These are phyloP conservation scores for Linnemannia elongata DNA, from an alignment of 192 early-diverging fungal species.

Conservation along the genomic window DNA sequence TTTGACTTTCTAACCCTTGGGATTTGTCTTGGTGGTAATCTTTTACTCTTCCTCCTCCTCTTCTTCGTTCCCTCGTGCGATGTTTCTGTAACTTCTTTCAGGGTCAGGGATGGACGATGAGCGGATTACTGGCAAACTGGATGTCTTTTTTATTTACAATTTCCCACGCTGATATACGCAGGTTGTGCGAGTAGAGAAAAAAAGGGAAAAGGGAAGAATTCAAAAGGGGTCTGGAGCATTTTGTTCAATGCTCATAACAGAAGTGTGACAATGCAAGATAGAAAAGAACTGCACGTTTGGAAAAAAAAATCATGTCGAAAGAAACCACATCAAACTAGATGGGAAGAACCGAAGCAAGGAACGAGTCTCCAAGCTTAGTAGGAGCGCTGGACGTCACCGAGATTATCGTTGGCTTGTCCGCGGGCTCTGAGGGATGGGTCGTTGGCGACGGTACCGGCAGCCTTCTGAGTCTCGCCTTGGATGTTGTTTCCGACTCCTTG, in stretches of 20 bases:
- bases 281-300: not conserved
- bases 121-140: not conserved
- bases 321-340: not conserved
- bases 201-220: not conserved
- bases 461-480: slow-evolving; percentile 26
- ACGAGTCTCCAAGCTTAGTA: not conserved
- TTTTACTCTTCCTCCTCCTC: too few species aligned
- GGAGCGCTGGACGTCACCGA: slow-evolving; percentile 38
- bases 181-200: not conserved
- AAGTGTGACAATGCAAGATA: not conserved
- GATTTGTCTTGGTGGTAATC: too few species aligned
- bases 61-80: too few species aligned
- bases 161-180: not conserved
- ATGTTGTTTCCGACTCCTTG: slow-evolving; percentile 34
- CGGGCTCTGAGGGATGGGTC: slow-evolving; percentile 15
- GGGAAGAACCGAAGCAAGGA: not conserved
- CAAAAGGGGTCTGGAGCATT: not conserved
- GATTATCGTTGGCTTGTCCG: slow-evolving; percentile 27
- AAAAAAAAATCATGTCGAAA: not conserved
- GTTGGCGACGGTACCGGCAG: slow-evolving; percentile 17
- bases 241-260: not conserved
- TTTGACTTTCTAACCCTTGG: too few species aligned
- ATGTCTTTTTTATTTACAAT: not conserved
- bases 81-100: too few species aligned
- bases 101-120: not conserved